Evolutionary conservation across 441 rosid species (phyloP).

Genomic region (Mallotus repandus): DNA sequence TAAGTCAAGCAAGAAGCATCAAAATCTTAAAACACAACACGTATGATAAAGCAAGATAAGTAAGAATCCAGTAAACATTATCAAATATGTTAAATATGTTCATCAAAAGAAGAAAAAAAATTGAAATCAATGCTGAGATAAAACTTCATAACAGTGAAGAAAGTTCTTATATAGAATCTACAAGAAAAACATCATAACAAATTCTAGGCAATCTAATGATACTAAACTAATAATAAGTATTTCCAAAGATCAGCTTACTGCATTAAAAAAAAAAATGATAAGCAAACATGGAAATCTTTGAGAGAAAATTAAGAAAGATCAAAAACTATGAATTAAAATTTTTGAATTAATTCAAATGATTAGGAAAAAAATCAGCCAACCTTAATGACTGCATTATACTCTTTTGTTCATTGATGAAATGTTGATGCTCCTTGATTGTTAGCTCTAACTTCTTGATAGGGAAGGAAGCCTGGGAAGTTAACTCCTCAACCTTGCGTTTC

Average conservation of each 20-base stretch:
- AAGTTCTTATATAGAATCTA: neutral
- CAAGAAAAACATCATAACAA: neutral
- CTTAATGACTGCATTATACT: conserved; percentile 97
- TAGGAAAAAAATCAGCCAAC: conserved; percentile 38
- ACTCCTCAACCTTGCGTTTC: conserved; percentile 72
- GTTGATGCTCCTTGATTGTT: conserved; percentile 63
- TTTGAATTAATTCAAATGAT: neutral
- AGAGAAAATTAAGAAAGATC: neutral
- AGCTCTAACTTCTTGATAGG: conserved; percentile 59
- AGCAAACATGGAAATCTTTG: neutral
- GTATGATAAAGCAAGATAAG: neutral
- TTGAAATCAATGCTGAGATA: neutral
- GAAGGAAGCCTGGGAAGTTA: conserved; percentile 52
- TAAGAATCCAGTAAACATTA: neutral
- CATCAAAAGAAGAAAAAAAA: neutral
- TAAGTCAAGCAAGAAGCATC: neutral
- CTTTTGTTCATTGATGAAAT: conserved; percentile 69
- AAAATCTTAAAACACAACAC: neutral
- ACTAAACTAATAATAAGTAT: neutral
- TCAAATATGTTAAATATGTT: neutral
- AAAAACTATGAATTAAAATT: neutral
- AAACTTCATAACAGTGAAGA: no score
- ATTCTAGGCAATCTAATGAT: neutral
- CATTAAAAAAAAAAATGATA: neutral
- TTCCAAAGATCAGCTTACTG: neutral